Base-by-base conservation (phyloP, 164 flowering plant genomes). In the Cinnamomum micranthum region DNA sequence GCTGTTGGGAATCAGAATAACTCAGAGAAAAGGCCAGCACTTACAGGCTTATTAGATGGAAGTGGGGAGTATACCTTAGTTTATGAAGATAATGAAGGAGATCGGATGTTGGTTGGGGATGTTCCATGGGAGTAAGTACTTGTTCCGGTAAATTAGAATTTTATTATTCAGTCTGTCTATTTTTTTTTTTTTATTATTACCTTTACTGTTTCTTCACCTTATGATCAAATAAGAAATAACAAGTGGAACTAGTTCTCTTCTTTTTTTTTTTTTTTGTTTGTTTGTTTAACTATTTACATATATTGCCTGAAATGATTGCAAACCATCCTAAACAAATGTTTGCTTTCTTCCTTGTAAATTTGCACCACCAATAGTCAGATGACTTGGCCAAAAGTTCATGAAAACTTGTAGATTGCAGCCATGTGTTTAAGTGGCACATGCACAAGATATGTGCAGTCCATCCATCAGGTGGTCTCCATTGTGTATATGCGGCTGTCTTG, bases 61-160 rank as follows among this genome's bases (percentile, higher is more conserved):
- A 88, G 84, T 74, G 97, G 99, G 41, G 98, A 94, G 86, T 95
- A 92, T 84, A 93, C 97, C 15, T 85, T 95, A 62, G 97, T 72
- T 71, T 77, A 77, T 72, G 75, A 77, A 68, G 79, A 77, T 58
- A 67, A 72, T 58, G 79, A 77, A 58, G 79, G 79, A 12, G 79
- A 77, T 55, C 66, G 58, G 66, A 77, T 77, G 79, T 47, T 77
- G 72, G 79, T 77, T 71, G 79, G 79, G 19, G 79, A 77, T 72
- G 79, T 77, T 71, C 79, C 79, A n/a, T 77, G 79, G 79, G 72
- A 33, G 79, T 77, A 72, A 77, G 75, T 31, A 51, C 20, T 52
- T 65, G 17, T 58, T 41, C 5, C n/a, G 51, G 4, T 24, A 4
- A 22, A 35, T 63, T 62, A 7, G 9, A 68, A n/a, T 72, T 64